These are phyloP conservation scores for Lactifluus subvellereus DNA, from an alignment of 768 basidiomycete species.

Conservation along the genomic window DNA sequence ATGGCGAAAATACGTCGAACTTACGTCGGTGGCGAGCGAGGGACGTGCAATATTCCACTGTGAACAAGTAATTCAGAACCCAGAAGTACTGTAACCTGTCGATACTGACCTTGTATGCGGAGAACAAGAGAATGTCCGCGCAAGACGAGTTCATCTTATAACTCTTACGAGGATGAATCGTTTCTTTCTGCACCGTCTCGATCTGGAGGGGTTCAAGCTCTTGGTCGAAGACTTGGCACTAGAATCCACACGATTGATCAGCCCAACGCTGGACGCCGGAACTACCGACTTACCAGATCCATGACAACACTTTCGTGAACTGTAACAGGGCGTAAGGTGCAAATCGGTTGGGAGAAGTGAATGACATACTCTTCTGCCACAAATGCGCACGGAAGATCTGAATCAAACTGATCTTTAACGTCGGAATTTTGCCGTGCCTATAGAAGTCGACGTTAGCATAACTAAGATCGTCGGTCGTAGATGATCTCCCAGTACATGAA, in stretches of 20 bases:
- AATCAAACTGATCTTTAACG: slow-evolving; percentile 96
- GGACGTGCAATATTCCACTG: slow-evolving; percentile 98
- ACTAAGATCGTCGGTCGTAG: neutral
- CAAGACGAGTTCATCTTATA: slow-evolving; percentile 99
- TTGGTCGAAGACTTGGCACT: slow-evolving; percentile 99
- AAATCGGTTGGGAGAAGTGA: slow-evolving; percentile 26
- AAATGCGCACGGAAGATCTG: slow-evolving; percentile 99
- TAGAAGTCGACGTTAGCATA: slow-evolving; percentile 16
- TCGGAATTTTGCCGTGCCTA: slow-evolving; percentile 97
- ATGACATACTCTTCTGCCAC: slow-evolving; percentile 88
- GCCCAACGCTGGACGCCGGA: neutral
- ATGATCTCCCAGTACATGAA: slow-evolving; percentile 57
- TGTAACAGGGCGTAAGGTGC: slow-evolving; percentile 29
- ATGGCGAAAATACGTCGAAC: slow-evolving; percentile 27
- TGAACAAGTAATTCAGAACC: slow-evolving; percentile 19
- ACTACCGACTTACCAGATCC: slow-evolving; percentile 55
- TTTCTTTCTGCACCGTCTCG: slow-evolving; percentile 99
- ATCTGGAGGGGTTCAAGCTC: slow-evolving; percentile 97
- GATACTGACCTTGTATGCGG: slow-evolving; percentile 66
- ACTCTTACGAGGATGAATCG: slow-evolving; percentile 98
- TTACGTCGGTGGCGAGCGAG: slow-evolving; percentile 87
- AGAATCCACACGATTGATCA: neutral
- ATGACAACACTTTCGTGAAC: slow-evolving; percentile 91
- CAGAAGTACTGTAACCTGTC: neutral
- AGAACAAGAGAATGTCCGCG: slow-evolving; percentile 96